Conservation (phyloP, 345 rosid species). For the Eutrema heterophyllum region DNA sequence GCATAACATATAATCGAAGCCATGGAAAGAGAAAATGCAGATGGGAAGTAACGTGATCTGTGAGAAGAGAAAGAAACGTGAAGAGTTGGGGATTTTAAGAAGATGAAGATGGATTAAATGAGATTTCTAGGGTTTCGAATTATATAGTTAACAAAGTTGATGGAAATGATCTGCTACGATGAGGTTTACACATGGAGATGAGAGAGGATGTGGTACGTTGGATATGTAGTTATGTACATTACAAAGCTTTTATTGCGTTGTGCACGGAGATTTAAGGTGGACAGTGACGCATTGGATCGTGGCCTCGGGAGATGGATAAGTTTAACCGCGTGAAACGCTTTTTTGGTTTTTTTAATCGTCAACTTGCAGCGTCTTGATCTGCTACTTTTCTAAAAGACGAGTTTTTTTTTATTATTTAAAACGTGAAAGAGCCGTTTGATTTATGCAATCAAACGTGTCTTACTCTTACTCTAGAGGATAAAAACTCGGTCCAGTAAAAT, state of each 20-base stretch:
- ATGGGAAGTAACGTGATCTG: not conserved
- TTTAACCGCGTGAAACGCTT: constrained; percentile 11
- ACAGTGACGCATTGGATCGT: not conserved
- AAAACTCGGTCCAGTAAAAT: no score
- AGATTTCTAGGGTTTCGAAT: not conserved
- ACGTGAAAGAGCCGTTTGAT: constrained; percentile 13
- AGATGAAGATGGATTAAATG: not conserved
- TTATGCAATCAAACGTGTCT: not conserved
- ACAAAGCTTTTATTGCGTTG: not conserved
- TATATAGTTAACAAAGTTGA: not conserved
- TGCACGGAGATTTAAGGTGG: not conserved
- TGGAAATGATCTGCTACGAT: constrained; percentile 13
- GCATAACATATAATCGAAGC: constrained; percentile 40
- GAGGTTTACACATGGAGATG: not conserved
- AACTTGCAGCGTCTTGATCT: constrained; percentile 3
- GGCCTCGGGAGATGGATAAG: not conserved
- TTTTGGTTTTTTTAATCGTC: not conserved
- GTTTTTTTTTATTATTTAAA: not conserved
- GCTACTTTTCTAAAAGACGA: not conserved
- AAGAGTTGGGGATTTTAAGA: not conserved
- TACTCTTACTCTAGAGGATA: no score
- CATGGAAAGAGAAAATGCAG: constrained; percentile 26
- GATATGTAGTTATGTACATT: not conserved
- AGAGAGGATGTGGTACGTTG: not conserved
- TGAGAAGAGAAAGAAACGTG: not conserved